Evolutionary conservation across 441 rosid species (phyloP).

Genomic region (Adansonia rubrostipa): DNA sequence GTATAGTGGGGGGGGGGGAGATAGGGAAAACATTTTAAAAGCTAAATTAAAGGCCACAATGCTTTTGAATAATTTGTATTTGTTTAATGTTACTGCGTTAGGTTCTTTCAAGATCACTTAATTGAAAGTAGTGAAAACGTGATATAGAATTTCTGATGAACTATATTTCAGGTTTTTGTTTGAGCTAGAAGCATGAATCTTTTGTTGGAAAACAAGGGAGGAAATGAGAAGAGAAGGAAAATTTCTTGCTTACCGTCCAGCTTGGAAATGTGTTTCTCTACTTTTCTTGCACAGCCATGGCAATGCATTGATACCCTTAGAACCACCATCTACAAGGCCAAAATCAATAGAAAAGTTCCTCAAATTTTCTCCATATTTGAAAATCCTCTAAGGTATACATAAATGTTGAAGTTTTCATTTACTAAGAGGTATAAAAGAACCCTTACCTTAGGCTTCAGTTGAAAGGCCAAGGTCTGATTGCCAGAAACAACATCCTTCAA

Average conservation of each 20-base stretch:
- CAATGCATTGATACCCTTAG: slow-evolving; percentile 90
- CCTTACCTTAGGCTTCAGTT: slow-evolving; percentile 79
- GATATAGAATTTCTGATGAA: no score
- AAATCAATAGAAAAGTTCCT: slow-evolving; percentile 5
- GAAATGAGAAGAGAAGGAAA: not conserved
- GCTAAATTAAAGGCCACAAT: not conserved
- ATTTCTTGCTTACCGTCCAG: slow-evolving; percentile 58
- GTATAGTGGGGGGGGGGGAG: not conserved
- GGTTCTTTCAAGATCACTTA: no score
- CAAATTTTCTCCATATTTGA: not conserved
- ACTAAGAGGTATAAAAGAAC: not conserved
- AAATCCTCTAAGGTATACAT: not conserved
- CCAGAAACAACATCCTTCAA: slow-evolving; percentile 63
- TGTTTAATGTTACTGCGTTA: no score
- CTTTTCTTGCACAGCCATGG: slow-evolving; percentile 83
- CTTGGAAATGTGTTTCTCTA: slow-evolving; percentile 84
- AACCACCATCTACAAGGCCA: slow-evolving; percentile 64
- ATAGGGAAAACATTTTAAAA: not conserved
- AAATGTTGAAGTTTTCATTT: not conserved
- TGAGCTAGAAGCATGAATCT: not conserved
- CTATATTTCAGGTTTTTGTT: no score
- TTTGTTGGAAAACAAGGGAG: not conserved
- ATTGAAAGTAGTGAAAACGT: no score
- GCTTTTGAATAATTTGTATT: no score
- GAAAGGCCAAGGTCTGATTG: slow-evolving; percentile 79